Percentiles rank a stretch among this genome's conserved stretches.
These are phyloP conservation scores for Hypoxylon sp. DNA, from an alignment of 2,329 filamentous ascomycete species.

Conservation along the genomic window DNA sequence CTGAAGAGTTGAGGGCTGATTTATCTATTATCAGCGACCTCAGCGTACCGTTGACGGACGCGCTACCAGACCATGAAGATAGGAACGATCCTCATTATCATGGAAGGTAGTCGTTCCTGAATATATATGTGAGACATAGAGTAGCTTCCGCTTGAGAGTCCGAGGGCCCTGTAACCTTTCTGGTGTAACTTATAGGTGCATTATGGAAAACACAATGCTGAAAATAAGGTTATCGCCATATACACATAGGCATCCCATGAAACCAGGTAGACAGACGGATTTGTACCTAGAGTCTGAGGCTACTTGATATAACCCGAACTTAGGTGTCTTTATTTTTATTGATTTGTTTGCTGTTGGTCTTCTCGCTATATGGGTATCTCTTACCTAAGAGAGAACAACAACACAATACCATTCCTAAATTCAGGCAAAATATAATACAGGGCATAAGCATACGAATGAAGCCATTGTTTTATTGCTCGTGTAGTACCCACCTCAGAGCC, in stretches of 20 bases:
- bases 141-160: slow-evolving; percentile 4
- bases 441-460: too few relatives aligned
- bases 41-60: background rate
- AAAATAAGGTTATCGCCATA: background rate
- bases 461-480: too few relatives aligned
- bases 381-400: too few relatives aligned
- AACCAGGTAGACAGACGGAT: background rate
- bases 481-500: too few relatives aligned
- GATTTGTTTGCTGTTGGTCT: too few relatives aligned
- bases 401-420: too few relatives aligned
- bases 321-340: too few relatives aligned
- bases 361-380: too few relatives aligned
- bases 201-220: background rate
- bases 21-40: background rate
- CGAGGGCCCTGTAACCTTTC: background rate
- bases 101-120: background rate
- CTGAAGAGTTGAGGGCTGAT: background rate
- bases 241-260: background rate
- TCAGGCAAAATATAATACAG: too few relatives aligned
- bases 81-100: slow-evolving; percentile 3
- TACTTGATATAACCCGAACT: too few relatives aligned
- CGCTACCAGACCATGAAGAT: background rate
- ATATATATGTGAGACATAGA: background rate
- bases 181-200: background rate
- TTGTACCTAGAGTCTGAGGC: background rate